Base-by-base conservation (phyloP, 495 filamentous ascomycete genomes). In the Apodospora peruviana region DNA sequence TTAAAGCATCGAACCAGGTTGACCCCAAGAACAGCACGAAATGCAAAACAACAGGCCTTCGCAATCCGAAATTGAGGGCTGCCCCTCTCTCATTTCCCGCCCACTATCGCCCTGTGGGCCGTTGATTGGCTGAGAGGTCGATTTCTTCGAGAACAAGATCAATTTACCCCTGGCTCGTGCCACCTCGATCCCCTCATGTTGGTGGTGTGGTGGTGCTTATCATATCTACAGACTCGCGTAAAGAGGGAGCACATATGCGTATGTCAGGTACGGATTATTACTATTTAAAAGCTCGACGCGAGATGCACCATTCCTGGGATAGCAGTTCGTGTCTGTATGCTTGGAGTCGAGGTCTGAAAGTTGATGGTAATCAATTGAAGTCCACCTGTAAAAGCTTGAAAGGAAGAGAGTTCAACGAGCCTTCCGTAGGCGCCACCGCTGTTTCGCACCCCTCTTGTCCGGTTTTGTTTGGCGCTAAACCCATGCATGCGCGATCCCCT, bases 1-100 rank as follows among this genome's bases (percentile, higher is more conserved):
- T n/a, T n/a, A n/a, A n/a, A n/a, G n/a, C n/a, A n/a, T n/a, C n/a
- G n/a, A n/a, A n/a, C n/a, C n/a, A n/a, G n/a, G n/a, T n/a, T n/a
- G n/a, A n/a, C n/a, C n/a, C n/a, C n/a, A 32, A 32, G 27, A 7
- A 32, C 7, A 40, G 37, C 37, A 40, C 14, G n/a, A 40, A 40
- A 40, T 40, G n/a, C 37, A 40, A 40, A 40, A 40, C 37, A 40
- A 20, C 39, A 17, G 12, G 23, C 46, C 10, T 42, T 24, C 19
- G 5, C 34, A 47, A 40, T 47, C n/a, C 45, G 45, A 47, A 22
- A 47, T 47, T 37, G 18, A 27, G 29, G 25, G 37, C 12, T 20
- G 19, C 41, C 25, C 27, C 27, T 48, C 25, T 21, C 27, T 48
- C 47, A 55, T 48, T 55, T 55, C 45, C 52, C 21, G 16, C 16